Percentiles rank a stretch among this genome's conserved stretches.
Evolutionary conservation across 352 stramenopile species (phyloP).

Genomic region (Pythium volutum): DNA sequence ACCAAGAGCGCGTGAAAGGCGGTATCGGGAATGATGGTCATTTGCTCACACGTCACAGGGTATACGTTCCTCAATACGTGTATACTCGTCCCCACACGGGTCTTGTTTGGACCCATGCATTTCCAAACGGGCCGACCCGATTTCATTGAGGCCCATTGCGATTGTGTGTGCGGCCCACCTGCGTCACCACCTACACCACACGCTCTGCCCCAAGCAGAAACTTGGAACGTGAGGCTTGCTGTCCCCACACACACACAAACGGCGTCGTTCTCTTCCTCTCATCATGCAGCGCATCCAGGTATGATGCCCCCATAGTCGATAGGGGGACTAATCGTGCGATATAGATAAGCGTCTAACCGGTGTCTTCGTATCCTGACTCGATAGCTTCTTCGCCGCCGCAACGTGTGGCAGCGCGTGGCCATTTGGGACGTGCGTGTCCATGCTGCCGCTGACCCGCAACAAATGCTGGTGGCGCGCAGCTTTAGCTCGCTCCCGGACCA

Average conservation of each 20-base stretch:
- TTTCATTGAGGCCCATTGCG: constrained; percentile 1
- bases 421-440: constrained; percentile 38
- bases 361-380: neutral
- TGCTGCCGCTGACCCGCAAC: constrained; percentile 22
- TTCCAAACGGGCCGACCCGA: neutral
- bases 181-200: constrained; percentile 25
- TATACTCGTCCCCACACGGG: neutral
- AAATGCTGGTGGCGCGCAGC: constrained; percentile 25
- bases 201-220: constrained; percentile 24
- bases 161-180: constrained; percentile 19
- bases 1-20: constrained; percentile 9
- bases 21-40: constrained; percentile 12
- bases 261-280: constrained; percentile 4
- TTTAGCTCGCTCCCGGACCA: constrained; percentile 71
- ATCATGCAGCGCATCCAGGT: constrained; percentile 72
- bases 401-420: constrained; percentile 54
- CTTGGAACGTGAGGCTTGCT: neutral
- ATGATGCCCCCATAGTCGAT: constrained; percentile 7
- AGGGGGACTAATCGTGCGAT: neutral
- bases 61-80: neutral
- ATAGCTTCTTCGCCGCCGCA: constrained; percentile 56
- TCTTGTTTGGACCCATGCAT: neutral
- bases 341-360: neutral
- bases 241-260: constrained; percentile 9
- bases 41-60: constrained; percentile 3